phyloP scores from a whole-genome alignment of 139 green algal species.

The Chlorella sp. region DNA sequence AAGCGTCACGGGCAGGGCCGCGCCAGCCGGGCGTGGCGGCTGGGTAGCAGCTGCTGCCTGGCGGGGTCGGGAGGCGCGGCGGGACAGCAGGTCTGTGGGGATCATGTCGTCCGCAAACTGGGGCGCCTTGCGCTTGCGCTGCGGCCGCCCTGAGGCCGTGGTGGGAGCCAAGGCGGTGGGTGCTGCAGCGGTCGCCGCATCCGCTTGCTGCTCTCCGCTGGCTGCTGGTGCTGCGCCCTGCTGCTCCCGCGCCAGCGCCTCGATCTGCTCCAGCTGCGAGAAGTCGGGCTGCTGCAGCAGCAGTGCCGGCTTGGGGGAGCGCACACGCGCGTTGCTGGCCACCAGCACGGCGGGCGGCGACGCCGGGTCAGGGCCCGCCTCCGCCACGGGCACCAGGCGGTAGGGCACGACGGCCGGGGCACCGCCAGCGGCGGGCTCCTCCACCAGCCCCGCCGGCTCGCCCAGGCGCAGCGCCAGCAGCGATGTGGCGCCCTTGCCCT shows the following conservation, averaged over 20 bases:
- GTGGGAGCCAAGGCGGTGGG: neutral
- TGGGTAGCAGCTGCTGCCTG: neutral
- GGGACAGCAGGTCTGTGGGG: neutral
- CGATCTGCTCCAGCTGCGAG: neutral
- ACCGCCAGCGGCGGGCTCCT: neutral
- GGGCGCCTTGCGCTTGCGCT: conserved; percentile 26
- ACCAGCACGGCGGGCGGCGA: neutral
- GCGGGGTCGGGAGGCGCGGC: neutral
- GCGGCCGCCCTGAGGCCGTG: neutral
- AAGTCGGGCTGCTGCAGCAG: neutral
- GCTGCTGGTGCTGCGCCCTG: neutral
- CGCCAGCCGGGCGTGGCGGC: neutral
- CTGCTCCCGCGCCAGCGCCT: neutral
- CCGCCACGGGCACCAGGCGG: neutral
- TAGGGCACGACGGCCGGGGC: neutral
- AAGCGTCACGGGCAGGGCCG: neutral
- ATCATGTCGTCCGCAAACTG: conserved; percentile 26
- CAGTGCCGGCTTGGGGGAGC: neutral
- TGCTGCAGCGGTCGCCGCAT: neutral
- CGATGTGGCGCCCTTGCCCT: neutral
- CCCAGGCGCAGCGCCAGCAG: neutral
- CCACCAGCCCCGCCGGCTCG: neutral
- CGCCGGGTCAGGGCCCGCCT: neutral
- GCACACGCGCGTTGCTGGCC: neutral
- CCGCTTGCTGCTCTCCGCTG: neutral